phyloP scores from a whole-genome alignment of 2,329 filamentous ascomycete genomes.

The Celoporthe dispersa region DNA sequence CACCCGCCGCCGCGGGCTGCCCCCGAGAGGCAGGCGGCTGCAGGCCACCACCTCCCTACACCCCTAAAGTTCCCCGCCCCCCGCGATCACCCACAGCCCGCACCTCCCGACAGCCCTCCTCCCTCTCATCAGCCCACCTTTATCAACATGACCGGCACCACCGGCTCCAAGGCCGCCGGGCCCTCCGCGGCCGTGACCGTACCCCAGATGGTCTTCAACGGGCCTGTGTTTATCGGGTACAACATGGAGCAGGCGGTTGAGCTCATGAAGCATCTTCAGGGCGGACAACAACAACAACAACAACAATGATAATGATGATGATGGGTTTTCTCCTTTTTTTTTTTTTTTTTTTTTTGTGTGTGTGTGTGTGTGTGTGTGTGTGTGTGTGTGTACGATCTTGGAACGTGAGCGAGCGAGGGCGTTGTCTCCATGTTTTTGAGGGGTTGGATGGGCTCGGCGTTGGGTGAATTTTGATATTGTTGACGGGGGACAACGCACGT shows the following conservation, averaged over 20 bases:
- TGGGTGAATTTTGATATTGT: not conserved
- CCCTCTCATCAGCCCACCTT: conserved; percentile 54
- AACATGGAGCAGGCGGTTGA: conserved; percentile 79
- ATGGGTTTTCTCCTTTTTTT: conserved; percentile 12
- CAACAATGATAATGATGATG: conserved; percentile 30
- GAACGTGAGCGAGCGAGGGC: conserved; percentile 24
- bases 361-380: not conserved
- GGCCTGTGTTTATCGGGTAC: conserved; percentile 93
- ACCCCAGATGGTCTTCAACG: conserved; percentile 85
- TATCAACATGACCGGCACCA: conserved; percentile 47
- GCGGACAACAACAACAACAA: conserved; percentile 40
- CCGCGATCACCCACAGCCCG: conserved; percentile 32
- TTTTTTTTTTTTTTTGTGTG: not conserved
- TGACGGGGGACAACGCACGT: not conserved
- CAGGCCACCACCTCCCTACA: conserved; percentile 25
- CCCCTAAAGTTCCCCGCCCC: conserved; percentile 29
- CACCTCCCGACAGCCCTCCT: conserved; percentile 34
- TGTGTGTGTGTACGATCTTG: not conserved
- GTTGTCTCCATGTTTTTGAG: not conserved
- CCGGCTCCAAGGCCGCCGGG: conserved; percentile 35
- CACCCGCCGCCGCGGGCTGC: conserved; percentile 17
- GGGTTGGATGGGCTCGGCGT: conserved; percentile 10
- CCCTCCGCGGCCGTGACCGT: conserved; percentile 33
- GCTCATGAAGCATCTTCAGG: conserved; percentile 67
- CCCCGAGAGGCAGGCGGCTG: conserved; percentile 15